A percentile compares a stretch with the other conserved stretches of the same genome.
Evolutionary conservation across 1,139 yeast genomes (phyloP).

Genomic region (Hanseniaspora gamundiae): DNA sequence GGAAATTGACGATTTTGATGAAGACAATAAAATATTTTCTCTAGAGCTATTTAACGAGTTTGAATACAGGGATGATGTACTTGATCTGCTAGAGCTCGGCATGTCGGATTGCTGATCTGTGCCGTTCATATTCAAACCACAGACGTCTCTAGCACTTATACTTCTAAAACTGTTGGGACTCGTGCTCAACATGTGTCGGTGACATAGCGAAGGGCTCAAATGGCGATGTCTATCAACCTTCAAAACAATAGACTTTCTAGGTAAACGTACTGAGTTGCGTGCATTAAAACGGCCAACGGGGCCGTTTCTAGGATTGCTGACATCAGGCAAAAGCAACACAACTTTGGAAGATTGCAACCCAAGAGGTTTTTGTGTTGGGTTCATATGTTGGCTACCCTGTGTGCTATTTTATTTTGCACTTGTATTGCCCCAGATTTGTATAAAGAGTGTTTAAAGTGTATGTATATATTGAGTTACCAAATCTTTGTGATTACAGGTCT

Average conservation of each 20-base stretch:
- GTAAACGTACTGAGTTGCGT: not conserved
- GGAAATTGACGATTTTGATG: no score
- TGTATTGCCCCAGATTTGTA: no score
- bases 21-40: not conserved
- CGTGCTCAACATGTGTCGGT: not conserved
- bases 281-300: not conserved
- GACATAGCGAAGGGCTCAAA: no score
- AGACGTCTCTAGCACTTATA: no score
- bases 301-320: not conserved
- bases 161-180: not conserved
- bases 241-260: not conserved
- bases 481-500: no score
- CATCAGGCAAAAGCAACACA: not conserved
- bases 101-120: no score
- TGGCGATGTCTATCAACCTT: not conserved
- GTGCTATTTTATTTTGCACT: no score
- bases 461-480: no score
- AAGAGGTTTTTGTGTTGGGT: not conserved
- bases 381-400: no score
- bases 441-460: no score
- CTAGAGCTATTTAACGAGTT: not conserved
- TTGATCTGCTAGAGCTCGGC: not conserved
- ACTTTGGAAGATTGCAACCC: not conserved
- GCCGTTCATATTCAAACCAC: no score
- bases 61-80: not conserved